phyloP scores from a whole-genome alignment of 2,329 filamentous ascomycete genomes.

The Keithomyces neogunnii region DNA sequence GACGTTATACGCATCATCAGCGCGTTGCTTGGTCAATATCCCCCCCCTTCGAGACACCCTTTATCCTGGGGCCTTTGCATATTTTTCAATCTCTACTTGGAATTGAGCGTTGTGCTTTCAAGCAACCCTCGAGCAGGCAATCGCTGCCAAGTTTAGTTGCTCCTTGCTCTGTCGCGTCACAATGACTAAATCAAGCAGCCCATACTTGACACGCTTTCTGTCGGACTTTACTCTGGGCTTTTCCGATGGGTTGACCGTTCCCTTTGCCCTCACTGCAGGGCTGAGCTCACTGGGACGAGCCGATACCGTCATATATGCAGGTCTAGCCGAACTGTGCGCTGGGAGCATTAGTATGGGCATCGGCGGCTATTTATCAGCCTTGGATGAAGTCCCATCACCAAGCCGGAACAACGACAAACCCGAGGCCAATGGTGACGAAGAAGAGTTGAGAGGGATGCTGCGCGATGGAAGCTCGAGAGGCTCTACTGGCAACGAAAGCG shows the following conservation, averaged over 20 bases:
- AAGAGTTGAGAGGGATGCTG: conserved; percentile 20
- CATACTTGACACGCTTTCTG: conserved; percentile 33
- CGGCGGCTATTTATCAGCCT: conserved; percentile 58
- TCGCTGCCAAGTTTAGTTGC: not conserved
- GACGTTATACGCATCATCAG: not conserved
- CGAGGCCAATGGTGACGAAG: conserved; percentile 8
- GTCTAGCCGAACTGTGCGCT: conserved; percentile 61
- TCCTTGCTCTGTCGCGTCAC: not conserved
- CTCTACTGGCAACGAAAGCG: conserved; percentile 5
- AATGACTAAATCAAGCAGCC: conserved; percentile 17
- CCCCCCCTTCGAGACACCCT: too few relatives aligned
- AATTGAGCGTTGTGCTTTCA: too few relatives aligned
- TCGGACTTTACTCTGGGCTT: conserved; percentile 65
- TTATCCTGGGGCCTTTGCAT: too few relatives aligned
- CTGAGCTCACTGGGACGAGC: conserved; percentile 52
- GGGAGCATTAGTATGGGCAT: conserved; percentile 69
- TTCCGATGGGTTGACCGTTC: conserved; percentile 66
- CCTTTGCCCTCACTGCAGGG: conserved; percentile 66
- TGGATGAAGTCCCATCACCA: conserved; percentile 21
- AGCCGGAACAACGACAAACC: not conserved
- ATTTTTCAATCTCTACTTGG: too few relatives aligned
- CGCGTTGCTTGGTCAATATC: too few relatives aligned
- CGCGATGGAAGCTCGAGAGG: conserved; percentile 1
- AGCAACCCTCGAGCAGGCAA: too few relatives aligned
- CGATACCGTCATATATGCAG: conserved; percentile 57